Conservation (phyloP, 2,329 filamentous ascomycete species). For the Xylariaceae sp. region DNA sequence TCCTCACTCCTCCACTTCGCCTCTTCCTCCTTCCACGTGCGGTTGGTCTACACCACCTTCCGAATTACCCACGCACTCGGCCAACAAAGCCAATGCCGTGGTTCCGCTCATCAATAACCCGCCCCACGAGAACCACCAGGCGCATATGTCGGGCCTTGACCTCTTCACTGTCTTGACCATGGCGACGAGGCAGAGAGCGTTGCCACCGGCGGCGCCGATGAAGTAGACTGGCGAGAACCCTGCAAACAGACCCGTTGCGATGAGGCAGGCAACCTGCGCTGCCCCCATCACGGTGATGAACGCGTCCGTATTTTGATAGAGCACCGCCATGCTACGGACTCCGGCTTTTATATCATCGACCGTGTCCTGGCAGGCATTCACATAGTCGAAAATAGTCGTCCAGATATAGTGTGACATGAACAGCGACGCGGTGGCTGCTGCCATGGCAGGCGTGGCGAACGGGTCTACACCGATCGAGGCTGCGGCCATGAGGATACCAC, state of each 20-base stretch:
- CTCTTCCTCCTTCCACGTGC: conserved; percentile 2
- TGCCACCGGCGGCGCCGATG: conserved; percentile 15
- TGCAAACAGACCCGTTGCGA: conserved; percentile 12
- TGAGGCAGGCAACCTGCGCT: conserved; percentile 16
- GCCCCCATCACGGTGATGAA: conserved; percentile 17
- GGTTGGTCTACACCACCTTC: not conserved
- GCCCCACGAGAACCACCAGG: conserved; percentile 22
- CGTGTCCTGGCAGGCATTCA: conserved; percentile 47
- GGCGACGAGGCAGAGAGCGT: conserved; percentile 15
- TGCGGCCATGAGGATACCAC: conserved; percentile 44
- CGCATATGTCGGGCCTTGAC: conserved; percentile 18
- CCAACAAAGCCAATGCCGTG: conserved; percentile 15
- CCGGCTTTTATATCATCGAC: conserved; percentile 44
- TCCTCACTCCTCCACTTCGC: not conserved
- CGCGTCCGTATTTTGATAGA: conserved; percentile 12
- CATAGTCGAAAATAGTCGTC: conserved; percentile 46
- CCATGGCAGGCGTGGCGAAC: conserved; percentile 21
- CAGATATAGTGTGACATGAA: conserved; percentile 34
- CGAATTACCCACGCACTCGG: conserved; percentile 10
- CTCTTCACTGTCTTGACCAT: conserved; percentile 20
- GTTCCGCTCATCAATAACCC: conserved; percentile 20
- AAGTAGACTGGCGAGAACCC: conserved; percentile 17
- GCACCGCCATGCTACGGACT: conserved; percentile 45
- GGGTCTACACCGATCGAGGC: conserved; percentile 41
- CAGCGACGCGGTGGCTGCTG: conserved; percentile 39